phyloP scores from a whole-genome alignment of 208 protist species.

The Porcisia deanei region DNA sequence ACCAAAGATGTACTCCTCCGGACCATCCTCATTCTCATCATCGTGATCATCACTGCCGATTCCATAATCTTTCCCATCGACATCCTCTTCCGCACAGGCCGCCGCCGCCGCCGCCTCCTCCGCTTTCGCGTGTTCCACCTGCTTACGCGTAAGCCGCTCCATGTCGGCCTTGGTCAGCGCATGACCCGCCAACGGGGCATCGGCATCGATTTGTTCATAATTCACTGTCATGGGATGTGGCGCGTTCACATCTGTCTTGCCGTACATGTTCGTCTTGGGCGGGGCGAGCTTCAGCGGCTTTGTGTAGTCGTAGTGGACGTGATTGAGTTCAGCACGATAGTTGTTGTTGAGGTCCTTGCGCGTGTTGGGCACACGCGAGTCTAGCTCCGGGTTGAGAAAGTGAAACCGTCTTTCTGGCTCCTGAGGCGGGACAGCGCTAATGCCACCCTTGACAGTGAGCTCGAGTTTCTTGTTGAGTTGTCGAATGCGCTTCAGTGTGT shows the following conservation, averaged over 20 bases:
- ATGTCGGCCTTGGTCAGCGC: constrained; percentile 72
- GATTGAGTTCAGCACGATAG: constrained; percentile 50
- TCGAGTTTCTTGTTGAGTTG: constrained; percentile 75
- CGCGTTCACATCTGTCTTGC: constrained; percentile 58
- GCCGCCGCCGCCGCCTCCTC: constrained; percentile 7
- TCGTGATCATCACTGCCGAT: constrained; percentile 15
- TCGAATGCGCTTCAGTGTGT: constrained; percentile 46
- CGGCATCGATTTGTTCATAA: constrained; percentile 60
- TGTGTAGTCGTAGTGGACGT: constrained; percentile 55
- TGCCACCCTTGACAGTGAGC: constrained; percentile 65
- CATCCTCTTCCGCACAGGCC: constrained; percentile 13
- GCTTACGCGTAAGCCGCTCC: constrained; percentile 26
- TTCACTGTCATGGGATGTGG: constrained; percentile 64
- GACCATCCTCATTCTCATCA: constrained; percentile 26
- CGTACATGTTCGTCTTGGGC: constrained; percentile 59
- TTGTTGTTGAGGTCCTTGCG: constrained; percentile 70
- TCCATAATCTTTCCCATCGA: constrained; percentile 2
- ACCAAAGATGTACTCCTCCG: constrained; percentile 76
- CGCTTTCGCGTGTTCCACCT: constrained; percentile 2
- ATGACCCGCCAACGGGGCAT: constrained; percentile 61
- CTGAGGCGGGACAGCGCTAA: constrained; percentile 65
- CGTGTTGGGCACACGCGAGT: constrained; percentile 64
- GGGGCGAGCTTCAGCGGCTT: constrained; percentile 59
- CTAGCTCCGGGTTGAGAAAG: constrained; percentile 74
- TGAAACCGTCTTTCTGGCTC: constrained; percentile 83